Conservation (phyloP, 106 monocot species). For the Hemerocallis citrina region DNA sequence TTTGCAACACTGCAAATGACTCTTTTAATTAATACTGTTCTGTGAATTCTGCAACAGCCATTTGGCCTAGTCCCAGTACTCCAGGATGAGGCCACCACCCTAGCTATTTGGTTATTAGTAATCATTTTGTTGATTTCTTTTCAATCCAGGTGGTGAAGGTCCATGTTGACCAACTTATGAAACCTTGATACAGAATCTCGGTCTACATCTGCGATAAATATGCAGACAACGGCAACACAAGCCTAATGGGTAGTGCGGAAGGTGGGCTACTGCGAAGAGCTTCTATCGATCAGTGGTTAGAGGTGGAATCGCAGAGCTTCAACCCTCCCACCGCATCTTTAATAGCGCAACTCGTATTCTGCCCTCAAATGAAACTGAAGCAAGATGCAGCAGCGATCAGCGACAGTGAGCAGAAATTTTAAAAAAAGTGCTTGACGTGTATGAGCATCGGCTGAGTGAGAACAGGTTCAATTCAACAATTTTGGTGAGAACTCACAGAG, state of each 20-base stretch:
- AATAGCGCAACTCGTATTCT: constrained; percentile 41
- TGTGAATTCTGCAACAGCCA: constrained; percentile 18
- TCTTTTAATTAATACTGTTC: too few species aligned
- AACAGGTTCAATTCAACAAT: too few species aligned
- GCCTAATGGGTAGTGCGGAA: constrained; percentile 7
- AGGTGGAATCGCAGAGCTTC: constrained; percentile 27
- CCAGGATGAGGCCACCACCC: constrained; percentile 19
- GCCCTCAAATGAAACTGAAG: neutral
- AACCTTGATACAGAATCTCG: constrained; percentile 19
- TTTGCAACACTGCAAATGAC: too few species aligned
- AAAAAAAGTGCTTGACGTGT: constrained; percentile 38
- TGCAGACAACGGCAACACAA: constrained; percentile 35
- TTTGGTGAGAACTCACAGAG: too few species aligned
- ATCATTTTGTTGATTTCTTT: too few species aligned
- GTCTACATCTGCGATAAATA: constrained; percentile 48
- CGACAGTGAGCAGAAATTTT: constrained; percentile 20
- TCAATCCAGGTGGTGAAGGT: too few species aligned
- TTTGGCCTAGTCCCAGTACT: constrained; percentile 40
- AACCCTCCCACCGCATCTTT: constrained; percentile 32
- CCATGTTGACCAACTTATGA: neutral
- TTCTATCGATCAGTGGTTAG: constrained; percentile 13
- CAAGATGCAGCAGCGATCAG: constrained; percentile 2
- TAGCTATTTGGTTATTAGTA: constrained; percentile 28
- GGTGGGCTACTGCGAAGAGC: neutral
- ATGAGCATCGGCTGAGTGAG: constrained; percentile 35